phyloP scores from a whole-genome alignment of 345 rosid genomes.

The Cardamine chenopodiifolia region DNA sequence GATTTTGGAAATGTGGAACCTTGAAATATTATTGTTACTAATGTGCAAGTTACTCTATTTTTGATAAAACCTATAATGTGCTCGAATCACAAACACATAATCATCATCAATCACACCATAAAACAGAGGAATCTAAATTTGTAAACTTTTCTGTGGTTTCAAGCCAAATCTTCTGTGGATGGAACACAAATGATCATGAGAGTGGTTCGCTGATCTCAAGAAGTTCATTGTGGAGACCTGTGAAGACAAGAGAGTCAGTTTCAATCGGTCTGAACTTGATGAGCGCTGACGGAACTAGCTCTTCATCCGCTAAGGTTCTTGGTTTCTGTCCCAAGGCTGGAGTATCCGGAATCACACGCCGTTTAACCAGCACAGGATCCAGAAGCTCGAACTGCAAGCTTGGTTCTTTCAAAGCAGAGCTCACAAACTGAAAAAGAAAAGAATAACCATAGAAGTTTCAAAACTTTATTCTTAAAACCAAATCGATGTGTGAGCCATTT shows the following conservation, averaged over 20 bases:
- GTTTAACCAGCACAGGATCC: conserved; percentile 64
- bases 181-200: conserved; percentile 12
- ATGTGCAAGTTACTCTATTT: conserved; percentile 1
- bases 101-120: background rate
- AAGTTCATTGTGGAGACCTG: conserved; percentile 77
- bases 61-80: conserved; percentile 20
- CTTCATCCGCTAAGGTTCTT: conserved; percentile 71
- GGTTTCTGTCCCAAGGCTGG: conserved; percentile 56
- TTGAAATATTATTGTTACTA: background rate
- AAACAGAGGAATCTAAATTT: background rate
- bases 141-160: background rate
- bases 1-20: conserved; percentile 11
- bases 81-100: conserved; percentile 3
- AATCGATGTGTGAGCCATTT: background rate
- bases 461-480: background rate
- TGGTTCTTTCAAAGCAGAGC: conserved; percentile 80
- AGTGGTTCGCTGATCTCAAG: conserved; percentile 63
- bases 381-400: conserved; percentile 78
- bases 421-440: conserved; percentile 64
- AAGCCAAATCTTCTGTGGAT: background rate
- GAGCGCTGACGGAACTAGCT: conserved; percentile 86
- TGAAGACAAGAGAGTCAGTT: conserved; percentile 65
- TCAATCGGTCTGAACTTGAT: conserved; percentile 76
- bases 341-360: conserved; percentile 68
- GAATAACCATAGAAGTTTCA: background rate